These are phyloP conservation scores for Arabidopsis hybrid DNA, from an alignment of 441 rosid species.

Conservation along the genomic window DNA sequence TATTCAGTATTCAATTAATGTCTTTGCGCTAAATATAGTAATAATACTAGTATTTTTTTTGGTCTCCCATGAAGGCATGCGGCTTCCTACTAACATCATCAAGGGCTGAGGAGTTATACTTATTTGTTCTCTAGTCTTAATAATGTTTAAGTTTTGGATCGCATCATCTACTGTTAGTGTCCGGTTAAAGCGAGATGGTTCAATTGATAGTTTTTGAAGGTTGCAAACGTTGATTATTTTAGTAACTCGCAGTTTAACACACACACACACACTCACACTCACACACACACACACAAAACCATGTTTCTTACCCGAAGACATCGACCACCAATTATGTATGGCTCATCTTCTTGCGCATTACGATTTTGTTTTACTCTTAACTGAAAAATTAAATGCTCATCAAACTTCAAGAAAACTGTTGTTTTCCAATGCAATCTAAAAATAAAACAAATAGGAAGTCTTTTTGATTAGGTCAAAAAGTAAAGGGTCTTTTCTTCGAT, in stretches of 20 bases:
- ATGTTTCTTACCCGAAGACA: slow-evolving; percentile 36
- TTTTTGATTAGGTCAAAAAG: slow-evolving; percentile 29
- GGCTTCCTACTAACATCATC: slow-evolving; percentile 8
- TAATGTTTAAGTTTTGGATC: background rate
- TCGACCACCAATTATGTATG: slow-evolving; percentile 33
- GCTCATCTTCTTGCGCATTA: slow-evolving; percentile 24
- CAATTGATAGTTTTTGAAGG: background rate
- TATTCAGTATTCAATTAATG: background rate
- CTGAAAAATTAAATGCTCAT: slow-evolving; percentile 33
- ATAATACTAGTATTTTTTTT: background rate
- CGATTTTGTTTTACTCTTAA: background rate
- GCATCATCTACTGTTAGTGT: slow-evolving; percentile 6
- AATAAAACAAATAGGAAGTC: background rate
- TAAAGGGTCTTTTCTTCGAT: slow-evolving; percentile 29
- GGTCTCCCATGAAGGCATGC: background rate
- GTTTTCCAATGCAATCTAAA: slow-evolving; percentile 14
- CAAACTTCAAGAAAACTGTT: slow-evolving; percentile 34
- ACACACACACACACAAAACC: background rate
- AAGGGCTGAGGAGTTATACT: background rate
- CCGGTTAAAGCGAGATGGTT: slow-evolving; percentile 5
- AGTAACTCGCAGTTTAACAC: background rate
- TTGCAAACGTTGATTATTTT: background rate
- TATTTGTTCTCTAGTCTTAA: background rate
- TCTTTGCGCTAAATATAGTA: background rate
- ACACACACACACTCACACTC: too few species aligned